phyloP scores from a whole-genome alignment of 331 rosid species.

The Phaseolus coccineus region DNA sequence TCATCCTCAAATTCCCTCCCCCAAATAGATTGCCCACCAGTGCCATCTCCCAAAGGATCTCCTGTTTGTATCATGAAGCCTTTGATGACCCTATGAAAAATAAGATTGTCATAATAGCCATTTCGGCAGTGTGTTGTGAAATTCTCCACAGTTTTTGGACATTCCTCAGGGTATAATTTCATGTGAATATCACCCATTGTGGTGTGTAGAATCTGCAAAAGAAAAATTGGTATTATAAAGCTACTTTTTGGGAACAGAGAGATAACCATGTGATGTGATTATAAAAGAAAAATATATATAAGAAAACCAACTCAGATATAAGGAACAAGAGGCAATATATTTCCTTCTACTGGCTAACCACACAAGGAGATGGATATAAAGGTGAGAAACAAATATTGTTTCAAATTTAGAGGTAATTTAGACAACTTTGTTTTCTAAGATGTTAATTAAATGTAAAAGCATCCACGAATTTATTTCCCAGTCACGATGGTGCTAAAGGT shows the following conservation, averaged over 20 bases:
- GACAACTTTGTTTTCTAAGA: slow-evolving; percentile 18
- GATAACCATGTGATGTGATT: slow-evolving; percentile 19
- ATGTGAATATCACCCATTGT: slow-evolving; percentile 98
- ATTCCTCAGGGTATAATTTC: slow-evolving; percentile 95
- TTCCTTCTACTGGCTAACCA: slow-evolving; percentile 34
- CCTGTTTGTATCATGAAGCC: slow-evolving; percentile 99
- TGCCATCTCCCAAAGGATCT: slow-evolving; percentile 99
- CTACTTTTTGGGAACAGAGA: neutral
- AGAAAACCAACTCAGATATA: neutral
- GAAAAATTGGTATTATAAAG: slow-evolving; percentile 34
- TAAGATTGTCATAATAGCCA: slow-evolving; percentile 93
- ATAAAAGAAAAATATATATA: slow-evolving; percentile 2
- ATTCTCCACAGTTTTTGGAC: slow-evolving; percentile 99
- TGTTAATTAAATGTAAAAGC: slow-evolving; percentile 2
- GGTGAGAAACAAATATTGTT: neutral
- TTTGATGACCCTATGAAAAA: slow-evolving; percentile 94
- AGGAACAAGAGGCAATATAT: slow-evolving; percentile 10
- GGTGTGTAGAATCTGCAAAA: slow-evolving; percentile 79
- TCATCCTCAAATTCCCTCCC: slow-evolving; percentile 99
- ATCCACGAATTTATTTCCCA: slow-evolving; percentile 20
- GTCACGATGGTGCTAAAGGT: neutral
- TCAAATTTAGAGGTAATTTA: slow-evolving; percentile 6
- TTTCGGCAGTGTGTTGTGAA: slow-evolving; percentile 96
- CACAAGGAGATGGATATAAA: neutral
- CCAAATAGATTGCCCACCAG: slow-evolving; percentile 99